Conservation (phyloP, 139 green algal genomes). For the Coelastrella sp. region DNA sequence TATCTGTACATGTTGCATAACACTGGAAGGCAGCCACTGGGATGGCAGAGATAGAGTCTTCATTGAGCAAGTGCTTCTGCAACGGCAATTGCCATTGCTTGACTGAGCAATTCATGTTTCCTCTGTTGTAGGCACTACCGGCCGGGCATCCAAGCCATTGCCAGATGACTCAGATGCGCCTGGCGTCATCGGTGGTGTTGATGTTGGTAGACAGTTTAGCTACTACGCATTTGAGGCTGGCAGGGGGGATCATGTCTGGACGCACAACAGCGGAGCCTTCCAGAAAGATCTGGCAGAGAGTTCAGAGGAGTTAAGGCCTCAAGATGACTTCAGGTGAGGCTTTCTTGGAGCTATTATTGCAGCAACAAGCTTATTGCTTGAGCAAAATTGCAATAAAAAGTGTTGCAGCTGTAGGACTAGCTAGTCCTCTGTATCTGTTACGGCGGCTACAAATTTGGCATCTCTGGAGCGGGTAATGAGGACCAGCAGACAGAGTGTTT, state of each 20-base stretch:
- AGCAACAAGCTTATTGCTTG: neutral
- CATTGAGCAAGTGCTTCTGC: too few species aligned
- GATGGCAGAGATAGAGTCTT: too few species aligned
- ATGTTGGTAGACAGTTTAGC: slow-evolving; percentile 84
- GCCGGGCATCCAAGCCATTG: slow-evolving; percentile 29
- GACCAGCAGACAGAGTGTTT: too few species aligned
- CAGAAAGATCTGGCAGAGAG: slow-evolving; percentile 76
- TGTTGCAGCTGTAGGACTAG: neutral
- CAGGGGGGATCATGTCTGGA: slow-evolving; percentile 81
- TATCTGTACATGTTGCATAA: too few species aligned
- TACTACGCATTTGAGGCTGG: slow-evolving; percentile 92
- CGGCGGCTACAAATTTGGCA: too few species aligned
- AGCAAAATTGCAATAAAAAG: neutral
- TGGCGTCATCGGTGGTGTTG: slow-evolving; percentile 48
- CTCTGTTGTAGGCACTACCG: slow-evolving; percentile 2
- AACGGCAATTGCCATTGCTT: too few species aligned
- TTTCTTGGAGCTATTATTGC: neutral
- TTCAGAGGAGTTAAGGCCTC: slow-evolving; percentile 71
- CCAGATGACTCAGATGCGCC: slow-evolving; percentile 39
- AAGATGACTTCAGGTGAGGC: slow-evolving; percentile 86
- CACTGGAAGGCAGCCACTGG: too few species aligned
- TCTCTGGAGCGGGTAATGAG: too few species aligned
- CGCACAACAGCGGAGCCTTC: slow-evolving; percentile 77
- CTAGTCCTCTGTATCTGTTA: neutral
- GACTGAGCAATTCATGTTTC: neutral